Evolutionary conservation across 78 protist genomes (phyloP).

Genomic region (Neovahlkampfia damariscottae): DNA sequence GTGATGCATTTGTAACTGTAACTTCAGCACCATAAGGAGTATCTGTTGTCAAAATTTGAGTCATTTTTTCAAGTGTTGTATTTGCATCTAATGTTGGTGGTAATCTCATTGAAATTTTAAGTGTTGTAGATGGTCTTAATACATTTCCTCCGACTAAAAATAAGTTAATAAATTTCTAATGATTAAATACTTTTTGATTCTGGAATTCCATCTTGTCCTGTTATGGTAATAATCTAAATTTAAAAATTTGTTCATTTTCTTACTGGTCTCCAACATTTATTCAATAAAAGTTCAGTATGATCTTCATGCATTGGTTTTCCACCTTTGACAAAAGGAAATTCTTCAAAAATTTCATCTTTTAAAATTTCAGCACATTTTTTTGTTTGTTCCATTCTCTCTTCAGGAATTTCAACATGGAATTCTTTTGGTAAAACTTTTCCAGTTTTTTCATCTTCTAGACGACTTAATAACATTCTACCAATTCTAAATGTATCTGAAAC

Average conservation of each 20-base stretch:
- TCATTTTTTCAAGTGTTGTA: constrained; percentile 21
- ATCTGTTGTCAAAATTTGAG: constrained; percentile 35
- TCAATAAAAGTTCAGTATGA: constrained; percentile 22
- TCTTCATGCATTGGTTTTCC: constrained; percentile 10
- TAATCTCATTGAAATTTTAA: constrained; percentile 56
- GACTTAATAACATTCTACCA: constrained; percentile 33
- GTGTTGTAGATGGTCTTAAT: constrained; percentile 44
- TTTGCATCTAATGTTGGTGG: constrained; percentile 53
- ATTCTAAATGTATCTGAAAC: constrained; percentile 69
- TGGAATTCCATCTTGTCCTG: constrained; percentile 70
- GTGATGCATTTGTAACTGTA: constrained; percentile 17
- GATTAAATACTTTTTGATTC: neutral
- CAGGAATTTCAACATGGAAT: constrained; percentile 57
- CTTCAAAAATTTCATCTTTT: constrained; percentile 21
- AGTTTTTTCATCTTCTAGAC: constrained; percentile 57
- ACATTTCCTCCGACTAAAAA: constrained; percentile 84
- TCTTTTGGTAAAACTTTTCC: constrained; percentile 41
- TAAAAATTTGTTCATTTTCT: too few relatives aligned
- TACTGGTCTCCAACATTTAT: constrained; percentile 64
- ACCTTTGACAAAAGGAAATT: constrained; percentile 20
- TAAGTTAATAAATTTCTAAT: too few relatives aligned
- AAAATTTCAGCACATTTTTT: constrained; percentile 34
- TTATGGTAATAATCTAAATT: constrained; percentile 48
- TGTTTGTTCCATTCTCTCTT: constrained; percentile 37
- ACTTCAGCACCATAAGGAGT: constrained; percentile 78